Evolutionary conservation across 2,329 filamentous ascomycete genomes (phyloP).

Genomic region (Xylariaceae sp.): DNA sequence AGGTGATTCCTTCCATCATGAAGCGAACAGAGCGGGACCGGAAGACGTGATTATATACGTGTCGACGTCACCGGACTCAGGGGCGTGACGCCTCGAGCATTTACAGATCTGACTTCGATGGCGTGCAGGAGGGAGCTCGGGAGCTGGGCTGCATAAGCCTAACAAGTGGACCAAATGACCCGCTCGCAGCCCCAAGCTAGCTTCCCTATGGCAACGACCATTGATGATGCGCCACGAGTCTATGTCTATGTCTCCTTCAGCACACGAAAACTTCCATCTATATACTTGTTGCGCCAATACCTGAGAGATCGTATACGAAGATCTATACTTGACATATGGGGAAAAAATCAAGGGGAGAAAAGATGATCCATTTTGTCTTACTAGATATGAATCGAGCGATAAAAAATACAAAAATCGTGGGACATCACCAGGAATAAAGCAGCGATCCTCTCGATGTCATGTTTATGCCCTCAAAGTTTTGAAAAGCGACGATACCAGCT

Average conservation of each 20-base stretch:
- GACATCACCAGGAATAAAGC: background rate
- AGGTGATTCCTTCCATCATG: slow-evolving; percentile 6
- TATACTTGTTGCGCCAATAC: slow-evolving; percentile 2
- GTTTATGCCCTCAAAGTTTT: too few relatives aligned
- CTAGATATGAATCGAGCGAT: slow-evolving; percentile 16
- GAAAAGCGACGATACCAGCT: too few relatives aligned
- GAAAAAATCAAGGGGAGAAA: slow-evolving; percentile 12
- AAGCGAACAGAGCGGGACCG: slow-evolving; percentile 15
- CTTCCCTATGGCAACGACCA: background rate
- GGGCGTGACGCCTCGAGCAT: background rate
- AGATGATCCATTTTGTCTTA: slow-evolving; percentile 13
- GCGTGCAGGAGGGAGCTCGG: too few relatives aligned
- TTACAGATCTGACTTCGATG: background rate
- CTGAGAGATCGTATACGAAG: slow-evolving; percentile 5
- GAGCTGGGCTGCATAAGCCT: too few relatives aligned
- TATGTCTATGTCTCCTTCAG: slow-evolving; percentile 20
- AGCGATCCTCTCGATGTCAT: too few relatives aligned
- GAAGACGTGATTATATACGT: slow-evolving; percentile 25
- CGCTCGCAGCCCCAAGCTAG: background rate
- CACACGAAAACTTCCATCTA: slow-evolving; percentile 18
- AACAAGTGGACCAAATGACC: too few relatives aligned
- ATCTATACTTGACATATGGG: background rate
- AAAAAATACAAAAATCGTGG: slow-evolving; percentile 14
- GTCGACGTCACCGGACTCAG: background rate
- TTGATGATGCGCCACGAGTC: slow-evolving; percentile 5